Evolutionary conservation across 345 rosid genomes (phyloP), one percentile per base, ranked within the genome.

Genomic region (Populus pruinosa): DNA sequence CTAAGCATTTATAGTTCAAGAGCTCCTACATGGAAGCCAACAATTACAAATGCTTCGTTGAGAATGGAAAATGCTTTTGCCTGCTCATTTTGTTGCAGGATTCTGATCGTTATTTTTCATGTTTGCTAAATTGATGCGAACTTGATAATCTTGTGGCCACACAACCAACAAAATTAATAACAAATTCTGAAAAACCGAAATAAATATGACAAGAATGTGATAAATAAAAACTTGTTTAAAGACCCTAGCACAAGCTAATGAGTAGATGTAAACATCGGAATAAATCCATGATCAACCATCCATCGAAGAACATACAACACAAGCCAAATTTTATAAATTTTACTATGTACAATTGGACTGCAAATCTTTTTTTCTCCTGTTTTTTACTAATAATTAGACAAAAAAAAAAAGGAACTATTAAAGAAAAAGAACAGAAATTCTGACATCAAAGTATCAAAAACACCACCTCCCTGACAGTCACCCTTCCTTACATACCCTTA

Each of bases 371-470:
- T 8, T 14, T 33, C 36, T 33, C 36, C 36, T 33, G 36, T 33
- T 36, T 59, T 38, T 8, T n/a, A 29, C 71, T 41, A 70, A 44
- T 70, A 61, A 77, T 43, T 59, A n/a, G 64, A 76, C 11, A 65
- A 76, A 76, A 65, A 76, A n/a, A 47, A 38, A 65, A 64, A 64
- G 29, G 29, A 27, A 64, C 33, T 27, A 50, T 67, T 77, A 77
- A 75, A 49, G 55, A 70, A 69, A 70, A 53, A 12, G 53, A 67
- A 76, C 44, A 68, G 66, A 17, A 7, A 69, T 53, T 55, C 79
- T 76, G 72, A 77, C 67, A 77, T 76, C 56, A 67, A 67, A 69
- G 75, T 72, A 36, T 72, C 75, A 16, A 47, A 41, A 75, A 50
- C 23, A 35, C 63, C 63, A 56, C 63, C 10, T 23, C 64, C 64